Conservation (phyloP, 2,329 filamentous ascomycete species). For the Paecilomyces fulvus region DNA sequence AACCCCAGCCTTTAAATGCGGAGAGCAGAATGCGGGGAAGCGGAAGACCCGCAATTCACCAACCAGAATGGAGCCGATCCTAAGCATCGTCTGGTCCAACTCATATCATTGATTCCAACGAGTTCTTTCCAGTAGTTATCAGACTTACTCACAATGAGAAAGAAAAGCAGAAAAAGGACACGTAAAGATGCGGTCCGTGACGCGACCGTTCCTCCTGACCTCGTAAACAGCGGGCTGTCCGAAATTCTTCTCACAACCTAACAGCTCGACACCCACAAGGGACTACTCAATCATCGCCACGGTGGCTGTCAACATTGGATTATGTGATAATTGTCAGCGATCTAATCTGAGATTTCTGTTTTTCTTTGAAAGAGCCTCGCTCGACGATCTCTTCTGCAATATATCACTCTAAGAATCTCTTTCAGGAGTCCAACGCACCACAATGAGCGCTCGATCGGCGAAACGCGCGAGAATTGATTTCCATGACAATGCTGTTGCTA, state of each 20-base stretch:
- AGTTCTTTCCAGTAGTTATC: not conserved
- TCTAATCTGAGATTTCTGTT: no score
- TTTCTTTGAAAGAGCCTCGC: not conserved
- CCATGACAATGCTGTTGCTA: not conserved
- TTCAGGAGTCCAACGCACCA: not conserved
- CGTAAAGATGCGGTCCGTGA: not conserved
- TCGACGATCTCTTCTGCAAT: not conserved
- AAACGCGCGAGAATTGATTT: not conserved
- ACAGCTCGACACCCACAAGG: not conserved
- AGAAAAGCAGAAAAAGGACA: not conserved
- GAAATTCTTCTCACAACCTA: not conserved
- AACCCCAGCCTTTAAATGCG: not conserved
- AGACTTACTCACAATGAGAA: not conserved
- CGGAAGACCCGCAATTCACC: not conserved
- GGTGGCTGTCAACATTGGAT: not conserved
- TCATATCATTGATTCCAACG: not conserved
- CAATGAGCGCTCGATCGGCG: not conserved
- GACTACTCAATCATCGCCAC: not conserved
- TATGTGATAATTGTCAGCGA: not conserved
- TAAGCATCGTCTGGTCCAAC: not conserved
- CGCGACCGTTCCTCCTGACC: not conserved
- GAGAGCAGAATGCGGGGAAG: not conserved
- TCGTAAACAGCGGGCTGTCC: not conserved
- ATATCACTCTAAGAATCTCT: not conserved
- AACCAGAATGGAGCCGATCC: not conserved